phyloP scores from a whole-genome alignment of 169 alveolate species.

The Cystoisospora suis region DNA sequence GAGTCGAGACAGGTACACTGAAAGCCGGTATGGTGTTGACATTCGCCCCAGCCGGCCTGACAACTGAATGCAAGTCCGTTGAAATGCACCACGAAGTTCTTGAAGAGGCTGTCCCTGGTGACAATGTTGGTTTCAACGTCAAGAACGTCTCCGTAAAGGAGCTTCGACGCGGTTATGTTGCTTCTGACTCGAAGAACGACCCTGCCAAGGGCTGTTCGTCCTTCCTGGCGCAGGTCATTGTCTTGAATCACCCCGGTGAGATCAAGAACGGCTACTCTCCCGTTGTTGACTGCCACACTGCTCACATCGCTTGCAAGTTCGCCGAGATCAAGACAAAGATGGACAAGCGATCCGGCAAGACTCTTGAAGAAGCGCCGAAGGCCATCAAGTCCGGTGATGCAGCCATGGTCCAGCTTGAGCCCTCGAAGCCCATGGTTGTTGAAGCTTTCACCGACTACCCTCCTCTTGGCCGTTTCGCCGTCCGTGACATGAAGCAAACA shows the following conservation, averaged over 20 bases:
- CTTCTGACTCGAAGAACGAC: constrained; percentile 95
- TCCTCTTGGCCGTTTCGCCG: constrained; percentile 98
- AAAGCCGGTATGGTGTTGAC: constrained; percentile 91
- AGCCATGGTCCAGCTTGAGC: constrained; percentile 93
- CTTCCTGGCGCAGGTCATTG: constrained; percentile 94
- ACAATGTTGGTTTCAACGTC: constrained; percentile 95
- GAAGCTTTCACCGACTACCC: constrained; percentile 96
- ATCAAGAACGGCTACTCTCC: constrained; percentile 97
- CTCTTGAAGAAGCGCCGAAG: constrained; percentile 95
- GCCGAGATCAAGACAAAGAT: constrained; percentile 88
- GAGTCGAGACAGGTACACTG: constrained; percentile 97
- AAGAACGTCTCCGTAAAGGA: constrained; percentile 95
- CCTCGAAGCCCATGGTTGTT: constrained; percentile 95
- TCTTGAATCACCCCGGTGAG: constrained; percentile 97
- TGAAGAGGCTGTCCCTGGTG: constrained; percentile 97
- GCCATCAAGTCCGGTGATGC: constrained; percentile 95
- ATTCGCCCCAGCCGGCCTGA: constrained; percentile 95
- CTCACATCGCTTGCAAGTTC: constrained; percentile 98
- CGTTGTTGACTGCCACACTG: constrained; percentile 97
- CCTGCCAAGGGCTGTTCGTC: constrained; percentile 94
- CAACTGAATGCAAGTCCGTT: constrained; percentile 96
- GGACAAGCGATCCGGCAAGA: constrained; percentile 97
- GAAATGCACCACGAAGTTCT: constrained; percentile 98
- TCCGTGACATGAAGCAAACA: constrained; percentile 98
- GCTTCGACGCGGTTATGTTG: constrained; percentile 95